Percentiles rank a stretch among this genome's conserved stretches.
Evolutionary conservation across 2,329 filamentous ascomycete genomes (phyloP).

Genomic region (Raffaelea albimanens): DNA sequence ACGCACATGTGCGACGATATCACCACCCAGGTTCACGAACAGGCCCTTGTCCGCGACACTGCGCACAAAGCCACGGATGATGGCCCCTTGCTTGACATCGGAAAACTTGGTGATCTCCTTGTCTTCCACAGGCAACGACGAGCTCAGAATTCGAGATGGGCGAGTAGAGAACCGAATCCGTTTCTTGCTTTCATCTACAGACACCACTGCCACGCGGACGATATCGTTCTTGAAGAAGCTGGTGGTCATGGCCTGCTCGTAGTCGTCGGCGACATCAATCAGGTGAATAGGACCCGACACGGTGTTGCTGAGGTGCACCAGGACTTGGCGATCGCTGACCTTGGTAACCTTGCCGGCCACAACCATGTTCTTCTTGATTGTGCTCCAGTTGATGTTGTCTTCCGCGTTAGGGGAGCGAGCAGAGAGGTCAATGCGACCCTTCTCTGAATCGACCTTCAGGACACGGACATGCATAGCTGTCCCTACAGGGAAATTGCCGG

Average conservation of each 20-base stretch:
- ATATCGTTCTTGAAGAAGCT: conserved; percentile 77
- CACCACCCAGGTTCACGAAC: conserved; percentile 74
- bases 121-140: conserved; percentile 70
- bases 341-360: conserved; percentile 79
- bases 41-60: conserved; percentile 82
- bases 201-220: conserved; percentile 75
- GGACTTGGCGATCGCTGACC: conserved; percentile 70
- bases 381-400: conserved; percentile 55
- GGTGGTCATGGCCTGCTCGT: conserved; percentile 65
- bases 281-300: conserved; percentile 74
- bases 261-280: conserved; percentile 80
- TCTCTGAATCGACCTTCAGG: conserved; percentile 60
- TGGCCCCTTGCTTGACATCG: conserved; percentile 67
- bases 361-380: conserved; percentile 69
- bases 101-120: conserved; percentile 62
- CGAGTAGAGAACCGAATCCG: conserved; percentile 71
- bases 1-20: conserved; percentile 72
- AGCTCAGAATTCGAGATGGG: conserved; percentile 83
- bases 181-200: conserved; percentile 77
- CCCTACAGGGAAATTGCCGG: conserved; percentile 78
- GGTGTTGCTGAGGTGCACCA: conserved; percentile 74
- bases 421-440: conserved; percentile 75
- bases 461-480: conserved; percentile 77
- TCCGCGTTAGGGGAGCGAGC: conserved; percentile 52
- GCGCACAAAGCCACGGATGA: conserved; percentile 87